Base-by-base conservation (phyloP, 2,329 filamentous ascomycete genomes). In the Onygenales sp. region DNA sequence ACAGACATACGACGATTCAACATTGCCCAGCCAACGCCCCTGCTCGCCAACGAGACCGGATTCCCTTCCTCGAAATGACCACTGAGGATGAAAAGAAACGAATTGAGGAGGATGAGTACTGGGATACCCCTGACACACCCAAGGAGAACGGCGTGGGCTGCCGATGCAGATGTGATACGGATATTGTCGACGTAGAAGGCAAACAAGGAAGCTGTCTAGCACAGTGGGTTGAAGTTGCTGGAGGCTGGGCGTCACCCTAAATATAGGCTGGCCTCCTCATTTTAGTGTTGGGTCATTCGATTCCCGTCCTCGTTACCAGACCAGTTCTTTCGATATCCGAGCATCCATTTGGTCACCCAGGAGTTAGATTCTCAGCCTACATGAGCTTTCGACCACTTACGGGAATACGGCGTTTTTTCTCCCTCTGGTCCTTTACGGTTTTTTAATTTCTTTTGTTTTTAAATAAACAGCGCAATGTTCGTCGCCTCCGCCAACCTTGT, bases 121-220 rank as follows among this genome's bases (percentile, higher is more conserved):
- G 92, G 91, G 90, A 89, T 54, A 82, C 83, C 42, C 89, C 84
- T 72, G 93, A 98, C 67, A 75, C 84, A 6, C 85, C 86, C 61
- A 91, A 93, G 74, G 91, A 96, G 74, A 97, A 97, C 63, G 93
- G 93, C 39, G 91, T 98, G 7, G 93, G 93, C 39, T 98, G 93
- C 74, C 84, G 93, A 64, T 98, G 93, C 77, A 85, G 87, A 67
- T 98, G 93, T 71, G 93, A 98, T 66, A 96, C 90, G 3, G 93
- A 98, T 67, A 94, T 97, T 66, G 89, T 92, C 51, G 93, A 98
- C 66, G 91, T 98, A 31, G 93, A 98, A 75, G 91, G 90, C 70
- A 98, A 97, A 72, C 88, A 95, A 68, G 93, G 93, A 57, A 95
- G 89, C 61, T 98, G 93, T 73, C 77, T 96, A 54, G 81, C 89